Conservation (phyloP, 225 moss, liverwort and hornwort species). For the Bryoerythrophyllum caledonicum region DNA sequence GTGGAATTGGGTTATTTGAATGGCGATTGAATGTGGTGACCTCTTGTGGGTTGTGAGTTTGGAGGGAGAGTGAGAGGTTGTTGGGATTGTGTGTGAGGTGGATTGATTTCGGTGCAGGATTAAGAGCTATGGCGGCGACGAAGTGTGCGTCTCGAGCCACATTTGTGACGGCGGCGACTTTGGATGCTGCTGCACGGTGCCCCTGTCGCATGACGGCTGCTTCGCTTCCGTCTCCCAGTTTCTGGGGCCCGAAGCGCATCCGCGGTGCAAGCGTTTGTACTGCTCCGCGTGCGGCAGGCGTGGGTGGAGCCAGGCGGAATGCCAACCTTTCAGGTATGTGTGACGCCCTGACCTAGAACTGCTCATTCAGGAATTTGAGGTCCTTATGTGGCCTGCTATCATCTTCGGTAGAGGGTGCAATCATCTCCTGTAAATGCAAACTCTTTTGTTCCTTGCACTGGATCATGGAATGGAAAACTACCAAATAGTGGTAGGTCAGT, state of each 20-base stretch:
- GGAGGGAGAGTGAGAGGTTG: not conserved
- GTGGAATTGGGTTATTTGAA: not conserved
- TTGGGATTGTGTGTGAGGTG: not conserved
- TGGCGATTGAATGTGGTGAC: not conserved
- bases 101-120: conserved; percentile 27
- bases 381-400: not conserved
- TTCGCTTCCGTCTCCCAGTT: not conserved
- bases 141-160: conserved; percentile 34
- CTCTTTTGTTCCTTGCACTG: too few species aligned
- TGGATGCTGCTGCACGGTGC: conserved; percentile 15
- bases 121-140: conserved; percentile 34
- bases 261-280: conserved; percentile 1
- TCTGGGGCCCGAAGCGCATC: conserved; percentile 12
- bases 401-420: not conserved
- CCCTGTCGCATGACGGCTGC: conserved; percentile 3
- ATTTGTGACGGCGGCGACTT: conserved; percentile 32
- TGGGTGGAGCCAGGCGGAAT: conserved; percentile 23
- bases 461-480: too few species aligned
- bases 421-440: too few species aligned
- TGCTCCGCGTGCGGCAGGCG: conserved; percentile 11
- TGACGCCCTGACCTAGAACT: not conserved
- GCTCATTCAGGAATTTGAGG: not conserved
- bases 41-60: not conserved
- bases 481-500: too few species aligned
- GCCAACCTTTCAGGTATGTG: conserved; percentile 26